Evolutionary conservation across 2,329 filamentous ascomycete species (phyloP).

Genomic region (Fusarium pilosicola): DNA sequence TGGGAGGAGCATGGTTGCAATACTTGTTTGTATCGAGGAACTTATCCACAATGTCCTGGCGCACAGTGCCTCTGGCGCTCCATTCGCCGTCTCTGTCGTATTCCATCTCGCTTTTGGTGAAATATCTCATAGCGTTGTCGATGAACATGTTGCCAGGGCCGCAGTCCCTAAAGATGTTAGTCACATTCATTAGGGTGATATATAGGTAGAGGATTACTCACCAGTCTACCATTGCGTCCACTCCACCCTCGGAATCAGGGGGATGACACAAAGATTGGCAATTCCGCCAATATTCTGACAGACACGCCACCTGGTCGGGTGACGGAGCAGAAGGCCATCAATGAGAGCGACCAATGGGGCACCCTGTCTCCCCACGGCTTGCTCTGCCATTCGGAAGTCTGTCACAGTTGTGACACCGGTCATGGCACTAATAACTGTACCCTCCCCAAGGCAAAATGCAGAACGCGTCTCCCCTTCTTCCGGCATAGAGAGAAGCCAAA

Average conservation of each 20-base stretch:
- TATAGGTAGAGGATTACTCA: background rate
- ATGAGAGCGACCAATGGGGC: conserved; percentile 68
- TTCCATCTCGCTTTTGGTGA: conserved; percentile 59
- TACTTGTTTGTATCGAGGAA: conserved; percentile 53
- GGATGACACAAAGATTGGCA: conserved; percentile 68
- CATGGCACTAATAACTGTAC: conserved; percentile 61
- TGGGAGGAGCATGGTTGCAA: conserved; percentile 60
- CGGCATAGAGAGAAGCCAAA: conserved; percentile 59
- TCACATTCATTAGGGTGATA: background rate
- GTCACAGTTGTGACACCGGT: conserved; percentile 68
- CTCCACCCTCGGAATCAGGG: conserved; percentile 53
- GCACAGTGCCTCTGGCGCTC: conserved; percentile 59
- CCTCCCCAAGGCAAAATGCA: conserved; percentile 66
- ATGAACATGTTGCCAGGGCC: conserved; percentile 65
- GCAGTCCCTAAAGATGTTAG: conserved; percentile 8
- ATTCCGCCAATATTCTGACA: conserved; percentile 71
- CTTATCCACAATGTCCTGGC: conserved; percentile 53
- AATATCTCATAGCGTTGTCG: conserved; percentile 64
- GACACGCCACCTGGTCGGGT: conserved; percentile 64
- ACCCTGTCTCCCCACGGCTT: conserved; percentile 64
- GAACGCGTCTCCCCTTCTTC: conserved; percentile 54
- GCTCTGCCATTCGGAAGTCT: conserved; percentile 66
- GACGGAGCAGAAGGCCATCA: conserved; percentile 64
- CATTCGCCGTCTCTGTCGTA: conserved; percentile 63
- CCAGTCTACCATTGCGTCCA: conserved; percentile 17